A percentile compares a stretch with the other conserved stretches of the same genome.
These are phyloP conservation scores for Fusarium sambucinum DNA, from an alignment of 2,329 filamentous ascomycete species.

Conservation along the genomic window DNA sequence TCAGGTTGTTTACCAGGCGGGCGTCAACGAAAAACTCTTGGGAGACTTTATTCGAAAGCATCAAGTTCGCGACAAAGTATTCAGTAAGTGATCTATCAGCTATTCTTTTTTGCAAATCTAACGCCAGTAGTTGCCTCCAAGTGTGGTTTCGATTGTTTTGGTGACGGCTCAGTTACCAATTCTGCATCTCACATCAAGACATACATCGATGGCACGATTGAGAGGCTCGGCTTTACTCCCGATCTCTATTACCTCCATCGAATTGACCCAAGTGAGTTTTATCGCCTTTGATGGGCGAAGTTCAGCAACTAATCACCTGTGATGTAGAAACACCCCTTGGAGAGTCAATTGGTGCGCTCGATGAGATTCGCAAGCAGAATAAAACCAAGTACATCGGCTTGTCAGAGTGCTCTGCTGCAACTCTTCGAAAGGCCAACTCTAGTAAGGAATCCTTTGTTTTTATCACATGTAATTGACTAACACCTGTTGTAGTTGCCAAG, in stretches of 20 bases:
- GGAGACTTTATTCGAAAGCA: conserved; percentile 22
- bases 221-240: conserved; percentile 14
- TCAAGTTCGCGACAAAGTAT: conserved; percentile 6
- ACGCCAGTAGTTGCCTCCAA: conserved; percentile 10
- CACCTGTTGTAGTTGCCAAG: not conserved
- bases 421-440: conserved; percentile 8
- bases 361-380: conserved; percentile 1
- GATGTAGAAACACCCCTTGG: conserved; percentile 1
- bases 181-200: conserved; percentile 6
- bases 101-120: not conserved
- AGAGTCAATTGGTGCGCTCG: not conserved
- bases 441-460: not conserved
- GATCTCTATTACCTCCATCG: conserved; percentile 14
- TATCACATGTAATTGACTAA: not conserved
- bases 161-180: not conserved
- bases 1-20: conserved; percentile 8
- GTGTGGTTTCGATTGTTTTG: conserved; percentile 4
- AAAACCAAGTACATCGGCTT: conserved; percentile 18
- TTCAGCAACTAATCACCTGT: too few relatives aligned
- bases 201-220: conserved; percentile 10
- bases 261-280: conserved; percentile 6
- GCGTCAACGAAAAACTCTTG: conserved; percentile 13
- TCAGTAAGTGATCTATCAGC: not conserved
- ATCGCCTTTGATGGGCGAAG: too few relatives aligned
- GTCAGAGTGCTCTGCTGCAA: conserved; percentile 1